Base-by-base conservation (phyloP, 768 basidiomycete genomes). In the Cystofilobasidium macerans region DNA sequence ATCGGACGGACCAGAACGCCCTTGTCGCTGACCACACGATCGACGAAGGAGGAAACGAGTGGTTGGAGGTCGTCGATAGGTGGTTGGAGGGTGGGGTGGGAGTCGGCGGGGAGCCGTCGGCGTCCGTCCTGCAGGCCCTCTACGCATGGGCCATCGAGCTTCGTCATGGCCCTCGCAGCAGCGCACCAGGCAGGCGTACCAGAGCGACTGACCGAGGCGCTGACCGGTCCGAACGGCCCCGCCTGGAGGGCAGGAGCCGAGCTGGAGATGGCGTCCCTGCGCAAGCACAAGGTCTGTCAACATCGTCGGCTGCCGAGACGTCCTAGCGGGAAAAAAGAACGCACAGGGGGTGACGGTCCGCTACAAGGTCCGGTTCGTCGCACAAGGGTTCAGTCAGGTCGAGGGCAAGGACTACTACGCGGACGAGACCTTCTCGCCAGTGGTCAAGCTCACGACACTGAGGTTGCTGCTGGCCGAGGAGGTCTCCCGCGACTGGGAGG, bases 401-500 rank as follows among this genome's bases (percentile, higher is more conserved):
- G 56, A 32, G 32, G 56, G 56, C 16, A 18, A n/a, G 56, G 56
- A 57, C 35, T 57, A 57, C 35, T 8, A 48, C 9, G 47, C 47
- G 20, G 56, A 57, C 56, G 56, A 22, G 30, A 57, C 56, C 13
- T 78, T 75, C 61, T 65, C 75, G 0, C 74, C 77, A 0, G 73
- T 76, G 0, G 73, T 76, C 0, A 26, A 64, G 12, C 68, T 75
- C 0, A 61, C 73, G 12, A 77, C 79, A 0, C 73, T 79, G 56
- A 70, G 74, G 0, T 69, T 77, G 4, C 69, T 81, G 2, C 70
- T 78, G 0, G 76, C 79, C 26, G 63, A 80, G 8, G 78, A 76
- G 0, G 77, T 77, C 0, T 60, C 67, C 26, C 65, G 76, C 11
- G 68, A 75, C 32, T 77, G 77, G 67, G 71, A 80, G 7, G 53